Conservation (phyloP, 306 rosid species). For the Prinsepia uniflora region DNA sequence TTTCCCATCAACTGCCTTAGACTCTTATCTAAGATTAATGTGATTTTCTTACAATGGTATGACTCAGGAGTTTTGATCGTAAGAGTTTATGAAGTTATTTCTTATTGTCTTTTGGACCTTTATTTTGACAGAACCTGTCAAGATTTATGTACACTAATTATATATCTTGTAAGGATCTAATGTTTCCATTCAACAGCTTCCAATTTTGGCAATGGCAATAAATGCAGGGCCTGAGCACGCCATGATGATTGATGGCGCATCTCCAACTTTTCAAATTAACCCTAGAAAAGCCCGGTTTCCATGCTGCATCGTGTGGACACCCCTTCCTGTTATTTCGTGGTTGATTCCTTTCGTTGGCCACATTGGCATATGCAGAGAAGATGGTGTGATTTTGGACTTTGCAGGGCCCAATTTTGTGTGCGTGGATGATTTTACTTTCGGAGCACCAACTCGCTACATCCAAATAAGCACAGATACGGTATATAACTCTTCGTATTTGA, state of each 20-base stretch:
- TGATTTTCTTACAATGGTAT: background rate
- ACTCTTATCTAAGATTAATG: background rate
- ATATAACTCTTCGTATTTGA: conserved; percentile 3
- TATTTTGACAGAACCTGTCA: background rate
- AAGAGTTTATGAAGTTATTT: background rate
- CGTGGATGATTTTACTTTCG: conserved; percentile 82
- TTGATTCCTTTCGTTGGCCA: conserved; percentile 91
- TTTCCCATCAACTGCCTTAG: background rate
- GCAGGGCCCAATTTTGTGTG: conserved; percentile 94
- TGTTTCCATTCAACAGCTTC: conserved; percentile 21
- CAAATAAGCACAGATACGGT: conserved; percentile 76
- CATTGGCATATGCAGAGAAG: conserved; percentile 93
- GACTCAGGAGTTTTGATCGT: background rate
- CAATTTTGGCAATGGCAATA: conserved; percentile 50
- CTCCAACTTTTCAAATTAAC: conserved; percentile 59
- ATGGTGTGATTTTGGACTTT: conserved; percentile 91
- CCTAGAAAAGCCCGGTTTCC: conserved; percentile 78
- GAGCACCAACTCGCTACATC: conserved; percentile 73
- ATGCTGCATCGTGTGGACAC: conserved; percentile 92
- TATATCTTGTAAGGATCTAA: background rate
- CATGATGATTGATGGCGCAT: conserved; percentile 41
- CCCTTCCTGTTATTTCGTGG: conserved; percentile 94
- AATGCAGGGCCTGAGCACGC: conserved; percentile 45
- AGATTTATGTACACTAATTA: background rate
- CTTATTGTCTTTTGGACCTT: background rate